These are phyloP conservation scores for Fusarium miscanthi DNA, from an alignment of 2,329 filamentous ascomycete species.

Conservation along the genomic window DNA sequence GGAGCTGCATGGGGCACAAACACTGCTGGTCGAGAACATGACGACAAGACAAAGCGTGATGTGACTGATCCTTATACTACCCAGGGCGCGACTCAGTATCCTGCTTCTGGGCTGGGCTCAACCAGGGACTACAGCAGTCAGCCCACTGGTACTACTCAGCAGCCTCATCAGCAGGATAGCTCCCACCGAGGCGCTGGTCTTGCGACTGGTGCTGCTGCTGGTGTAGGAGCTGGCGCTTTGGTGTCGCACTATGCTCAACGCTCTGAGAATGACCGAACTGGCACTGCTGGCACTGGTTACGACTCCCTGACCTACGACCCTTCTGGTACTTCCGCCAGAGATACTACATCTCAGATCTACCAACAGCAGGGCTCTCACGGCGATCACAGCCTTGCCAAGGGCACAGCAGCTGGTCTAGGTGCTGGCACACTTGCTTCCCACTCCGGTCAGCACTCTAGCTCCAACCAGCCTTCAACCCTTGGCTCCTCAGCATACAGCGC, in stretches of 20 bases:
- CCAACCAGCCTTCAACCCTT: not conserved
- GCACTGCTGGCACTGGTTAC: not conserved
- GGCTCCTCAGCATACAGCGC: not conserved
- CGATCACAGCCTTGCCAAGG: not conserved
- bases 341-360: not conserved
- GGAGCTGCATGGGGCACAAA: slow-evolving; percentile 18
- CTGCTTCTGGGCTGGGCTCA: slow-evolving; percentile 7
- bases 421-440: not conserved
- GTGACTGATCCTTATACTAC: not conserved
- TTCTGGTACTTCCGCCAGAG: not conserved
- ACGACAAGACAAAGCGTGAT: slow-evolving; percentile 4
- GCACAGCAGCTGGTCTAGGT: not conserved
- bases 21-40: slow-evolving; percentile 17
- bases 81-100: not conserved
- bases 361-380: not conserved
- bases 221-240: slow-evolving; percentile 16
- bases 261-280: not conserved
- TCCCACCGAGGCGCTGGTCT: not conserved
- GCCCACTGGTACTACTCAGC: not conserved
- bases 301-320: not conserved
- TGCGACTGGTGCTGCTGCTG: not conserved
- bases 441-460: not conserved
- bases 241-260: slow-evolving; percentile 2
- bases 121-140: not conserved
- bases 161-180: not conserved